Evolutionary conservation across 345 rosid genomes (phyloP).

Genomic region (rapeseed (Brassica napus)): DNA sequence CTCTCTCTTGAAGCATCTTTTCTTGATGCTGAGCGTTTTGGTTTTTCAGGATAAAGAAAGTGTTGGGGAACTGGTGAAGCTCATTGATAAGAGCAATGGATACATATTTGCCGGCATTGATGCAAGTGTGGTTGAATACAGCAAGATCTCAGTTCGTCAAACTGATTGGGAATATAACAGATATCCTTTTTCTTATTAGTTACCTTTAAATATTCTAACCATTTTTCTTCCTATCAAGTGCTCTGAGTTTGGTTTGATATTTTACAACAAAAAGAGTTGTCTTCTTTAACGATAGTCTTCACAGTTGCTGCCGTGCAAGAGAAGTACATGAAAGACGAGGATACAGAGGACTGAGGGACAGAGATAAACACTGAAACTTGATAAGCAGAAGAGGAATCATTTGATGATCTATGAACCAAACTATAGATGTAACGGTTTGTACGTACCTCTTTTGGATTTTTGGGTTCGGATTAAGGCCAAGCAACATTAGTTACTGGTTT

Average conservation of each 20-base stretch:
- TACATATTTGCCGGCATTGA: conserved; percentile 78
- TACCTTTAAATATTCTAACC: neutral
- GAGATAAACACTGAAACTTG: conserved; percentile 2
- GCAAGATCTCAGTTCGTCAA: conserved; percentile 81
- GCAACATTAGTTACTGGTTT: neutral
- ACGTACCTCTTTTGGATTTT: neutral
- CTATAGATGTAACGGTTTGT: neutral
- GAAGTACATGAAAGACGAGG: conserved; percentile 66
- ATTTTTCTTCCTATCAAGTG: neutral
- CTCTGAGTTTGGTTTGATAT: conserved; percentile 3
- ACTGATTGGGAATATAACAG: conserved; percentile 86
- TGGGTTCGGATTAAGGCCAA: neutral
- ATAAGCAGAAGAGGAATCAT: neutral
- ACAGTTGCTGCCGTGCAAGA: conserved; percentile 61
- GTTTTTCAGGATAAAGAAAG: conserved; percentile 79
- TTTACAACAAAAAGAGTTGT: conserved; percentile 9
- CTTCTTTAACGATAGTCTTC: conserved; percentile 34
- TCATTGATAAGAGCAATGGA: conserved; percentile 84
- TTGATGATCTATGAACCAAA: neutral
- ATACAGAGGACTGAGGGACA: conserved; percentile 11
- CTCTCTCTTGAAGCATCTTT: neutral
- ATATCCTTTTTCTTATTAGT: conserved; percentile 60
- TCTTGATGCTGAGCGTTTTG: neutral
- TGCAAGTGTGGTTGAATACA: conserved; percentile 84
- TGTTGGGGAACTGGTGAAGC: conserved; percentile 77